Base-by-base conservation (phyloP, 1,284 basidiomycete genomes). In the Fistulina hepatica region DNA sequence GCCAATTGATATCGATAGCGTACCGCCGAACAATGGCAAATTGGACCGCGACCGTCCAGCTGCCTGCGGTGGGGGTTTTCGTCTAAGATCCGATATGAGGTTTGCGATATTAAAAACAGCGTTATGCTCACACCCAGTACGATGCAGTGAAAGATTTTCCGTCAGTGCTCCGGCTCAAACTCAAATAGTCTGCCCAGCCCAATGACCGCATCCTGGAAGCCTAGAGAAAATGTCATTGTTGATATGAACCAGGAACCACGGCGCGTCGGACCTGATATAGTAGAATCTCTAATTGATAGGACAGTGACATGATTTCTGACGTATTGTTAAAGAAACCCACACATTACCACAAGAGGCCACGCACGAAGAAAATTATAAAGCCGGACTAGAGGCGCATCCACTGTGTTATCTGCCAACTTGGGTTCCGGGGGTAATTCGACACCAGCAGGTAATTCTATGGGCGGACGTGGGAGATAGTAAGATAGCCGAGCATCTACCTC, bases 261-360 rank as follows among this genome's bases (percentile, higher is more conserved):
- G 9, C 11, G 24, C 16, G 11, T 6, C 60, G 21, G 46, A 79
- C 81, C 61, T 88, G 83, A 50, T 76, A 81, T 65, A 77, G 79
- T 31, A 90, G 54, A 45, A 88, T 82, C 56, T 85, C 86, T 8
- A 89, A 65, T 51, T 88, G 83, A 55, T 89, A 90, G 2, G 83
- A 81, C 40, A 89, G 57, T 2, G 83, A 82, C 72, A 89, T 83
- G 65, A 83, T 81, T 54, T 89, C 84, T 89, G 48, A 16, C 28
- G 23, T 30, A 32, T 10, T 15, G 20, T 32, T 40, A 31, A 34
- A 24, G 16, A 20, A 27, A 21, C 22, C 21, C 23, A 28, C 21
- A 33, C 3, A 38, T 34, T 10, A 34, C 28, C 11, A 9, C 15
- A 21, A 15, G 24, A 33, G 30, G 34, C 17, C 3, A 64, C 81